These are phyloP conservation scores for Mortierella sp. DNA, from an alignment of 371 early-diverging fungal genomes.

Conservation along the genomic window DNA sequence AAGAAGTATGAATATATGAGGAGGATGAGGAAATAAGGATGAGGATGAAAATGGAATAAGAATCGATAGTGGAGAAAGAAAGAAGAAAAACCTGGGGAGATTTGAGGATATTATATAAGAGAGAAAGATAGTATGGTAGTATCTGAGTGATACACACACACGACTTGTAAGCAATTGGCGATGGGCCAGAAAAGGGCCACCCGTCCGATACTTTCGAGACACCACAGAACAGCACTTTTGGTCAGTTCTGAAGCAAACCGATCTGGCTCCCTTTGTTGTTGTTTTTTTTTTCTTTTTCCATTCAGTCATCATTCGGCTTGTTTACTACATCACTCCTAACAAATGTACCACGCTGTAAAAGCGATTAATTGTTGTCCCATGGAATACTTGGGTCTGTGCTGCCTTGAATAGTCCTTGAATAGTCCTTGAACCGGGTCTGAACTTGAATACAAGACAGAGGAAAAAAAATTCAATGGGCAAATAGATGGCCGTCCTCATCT, in stretches of 20 bases:
- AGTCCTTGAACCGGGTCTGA: background rate
- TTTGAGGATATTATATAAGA: background rate
- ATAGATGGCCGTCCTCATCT: background rate
- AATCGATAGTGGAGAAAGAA: background rate
- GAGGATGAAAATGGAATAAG: background rate
- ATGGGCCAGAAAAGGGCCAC: constrained; percentile 11
- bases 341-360: background rate
- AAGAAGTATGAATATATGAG: background rate
- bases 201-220: background rate
- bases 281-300: too few species aligned
- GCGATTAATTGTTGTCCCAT: background rate
- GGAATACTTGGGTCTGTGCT: background rate
- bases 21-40: background rate
- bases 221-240: background rate
- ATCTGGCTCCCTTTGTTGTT: background rate
- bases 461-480: background rate
- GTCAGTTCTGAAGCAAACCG: background rate
- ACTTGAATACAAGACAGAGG: background rate
- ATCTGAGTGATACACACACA: background rate
- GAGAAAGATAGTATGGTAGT: too few species aligned
- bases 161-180: background rate
- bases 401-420: background rate
- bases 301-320: too few species aligned
- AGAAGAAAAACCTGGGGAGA: background rate
- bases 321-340: background rate